Base-by-base conservation (phyloP, 192 early-diverging fungal species). In the Dissophora globulifera region DNA sequence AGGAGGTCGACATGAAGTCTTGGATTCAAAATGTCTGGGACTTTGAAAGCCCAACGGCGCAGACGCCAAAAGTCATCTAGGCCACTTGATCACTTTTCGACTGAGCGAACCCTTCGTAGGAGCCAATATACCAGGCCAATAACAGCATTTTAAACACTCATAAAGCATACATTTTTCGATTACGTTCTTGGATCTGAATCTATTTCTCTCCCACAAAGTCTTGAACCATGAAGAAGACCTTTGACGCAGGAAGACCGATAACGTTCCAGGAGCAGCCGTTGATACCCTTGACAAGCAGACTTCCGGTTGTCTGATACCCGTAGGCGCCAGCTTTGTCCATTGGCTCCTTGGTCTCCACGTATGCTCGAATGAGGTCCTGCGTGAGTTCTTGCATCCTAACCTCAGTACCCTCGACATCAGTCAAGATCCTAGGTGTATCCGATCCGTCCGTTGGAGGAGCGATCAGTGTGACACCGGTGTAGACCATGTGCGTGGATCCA, bases 221-320 rank as follows among this genome's bases (percentile, higher is more conserved):
- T 41, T 76, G 35, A 6, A 76, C 41, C 71, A 76, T 76, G 22
- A 76, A 76, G 50, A 67, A 76, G 0, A 76, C 27, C 29, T 65
- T 65, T 23, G 71, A 76, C 0, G 71, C 71, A 20, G 71, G 71
- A 9, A 76, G 63, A 40, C 89, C 80, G 70, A 93, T 87, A 38
- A 95, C 92, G 62, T 94, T 96, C 87, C 93, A 96, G 41, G 86
- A 93, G 65, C 92, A 92, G 19, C 95, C 95, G 7, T 89, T 58
- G 40, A 96, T 93, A 26, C 83, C 71, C 58, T 86, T 82, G 30
- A 95, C 83, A 49, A 96, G 87, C 53, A 90, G 79, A 30, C 88
- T 62, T 11, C 89, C 93, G 41, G 86, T 75, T 12, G 87, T 88
- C 81, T 96, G 95, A 63, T 94, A 94, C 8, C 92, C 95, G 66